phyloP scores from a whole-genome alignment of 1,284 basidiomycete species.

The Gomphus bonarii region DNA sequence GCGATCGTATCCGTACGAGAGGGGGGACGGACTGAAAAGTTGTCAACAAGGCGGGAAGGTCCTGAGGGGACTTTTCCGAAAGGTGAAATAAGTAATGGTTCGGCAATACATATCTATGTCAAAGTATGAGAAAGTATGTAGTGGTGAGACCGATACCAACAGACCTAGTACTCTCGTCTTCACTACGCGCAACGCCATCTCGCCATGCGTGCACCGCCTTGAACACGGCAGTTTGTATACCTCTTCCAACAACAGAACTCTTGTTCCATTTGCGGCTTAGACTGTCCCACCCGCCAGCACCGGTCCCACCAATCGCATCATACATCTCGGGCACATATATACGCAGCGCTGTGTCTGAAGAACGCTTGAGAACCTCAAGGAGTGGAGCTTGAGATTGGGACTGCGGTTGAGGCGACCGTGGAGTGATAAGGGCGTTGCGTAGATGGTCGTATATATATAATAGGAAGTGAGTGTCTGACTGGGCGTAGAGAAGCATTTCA shows the following conservation, averaged over 20 bases:
- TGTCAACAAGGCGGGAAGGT: constrained; percentile 45
- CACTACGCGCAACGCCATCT: constrained; percentile 68
- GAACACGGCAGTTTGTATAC: constrained; percentile 54
- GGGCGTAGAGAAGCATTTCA: constrained; percentile 89
- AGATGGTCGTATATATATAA: constrained; percentile 89
- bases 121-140: constrained; percentile 2
- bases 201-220: constrained; percentile 78
- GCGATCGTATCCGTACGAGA: constrained; percentile 44
- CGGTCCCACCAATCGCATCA: constrained; percentile 53
- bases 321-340: constrained; percentile 61
- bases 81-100: constrained; percentile 65
- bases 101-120: constrained; percentile 54
- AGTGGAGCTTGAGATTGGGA: constrained; percentile 28
- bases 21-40: constrained; percentile 50
- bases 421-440: constrained; percentile 76
- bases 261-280: constrained; percentile 78
- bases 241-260: constrained; percentile 30
- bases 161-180: constrained; percentile 82
- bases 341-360: constrained; percentile 63
- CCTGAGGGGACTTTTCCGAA: constrained; percentile 53
- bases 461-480: constrained; percentile 93
- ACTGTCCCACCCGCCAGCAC: constrained; percentile 65
- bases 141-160: constrained; percentile 19
- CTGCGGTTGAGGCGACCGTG: constrained; percentile 20
- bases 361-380: constrained; percentile 53